These are phyloP conservation scores for Penicillium lagena DNA, from an alignment of 495 filamentous ascomycete genomes.

Conservation along the genomic window DNA sequence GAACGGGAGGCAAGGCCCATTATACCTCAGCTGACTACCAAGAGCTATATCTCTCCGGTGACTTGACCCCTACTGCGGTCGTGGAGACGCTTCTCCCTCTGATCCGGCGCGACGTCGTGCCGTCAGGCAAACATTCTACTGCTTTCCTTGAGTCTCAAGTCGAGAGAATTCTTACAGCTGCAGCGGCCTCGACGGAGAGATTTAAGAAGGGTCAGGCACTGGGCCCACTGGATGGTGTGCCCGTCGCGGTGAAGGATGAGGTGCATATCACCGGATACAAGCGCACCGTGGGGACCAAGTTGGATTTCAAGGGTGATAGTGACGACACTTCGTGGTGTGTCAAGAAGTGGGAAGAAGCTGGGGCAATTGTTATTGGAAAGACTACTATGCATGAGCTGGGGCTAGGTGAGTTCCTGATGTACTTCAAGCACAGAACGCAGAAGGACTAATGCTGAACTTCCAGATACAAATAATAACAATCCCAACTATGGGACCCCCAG, in stretches of 20 bases:
- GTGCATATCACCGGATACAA: conserved; percentile 68
- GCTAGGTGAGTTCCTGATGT: conserved; percentile 38
- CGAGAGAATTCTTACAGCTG: conserved; percentile 58
- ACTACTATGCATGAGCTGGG: conserved; percentile 91
- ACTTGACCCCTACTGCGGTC: conserved; percentile 65
- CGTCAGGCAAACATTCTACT: conserved; percentile 52
- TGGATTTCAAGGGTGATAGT: conserved; percentile 46
- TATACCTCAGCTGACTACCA: conserved; percentile 74
- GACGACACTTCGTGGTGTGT: conserved; percentile 66
- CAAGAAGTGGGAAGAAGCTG: conserved; percentile 65
- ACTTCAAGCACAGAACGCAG: too few relatives aligned
- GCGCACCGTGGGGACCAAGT: conserved; percentile 53
- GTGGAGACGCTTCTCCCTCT: conserved; percentile 63
- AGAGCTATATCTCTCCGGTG: conserved; percentile 59
- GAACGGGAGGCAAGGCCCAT: conserved; percentile 43
- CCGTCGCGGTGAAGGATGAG: conserved; percentile 83
- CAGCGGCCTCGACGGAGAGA: conserved; percentile 61
- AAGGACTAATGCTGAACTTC: neutral
- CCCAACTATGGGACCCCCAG: conserved; percentile 70
- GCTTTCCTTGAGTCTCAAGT: conserved; percentile 61
- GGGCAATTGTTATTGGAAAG: conserved; percentile 79
- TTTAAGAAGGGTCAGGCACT: conserved; percentile 59
- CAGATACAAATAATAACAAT: conserved; percentile 80
- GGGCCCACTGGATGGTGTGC: conserved; percentile 74
- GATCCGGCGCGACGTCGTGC: conserved; percentile 50